Evolutionary conservation across 177 flowering plant species (phyloP).

Genomic region (Tripterygium wilfordii): DNA sequence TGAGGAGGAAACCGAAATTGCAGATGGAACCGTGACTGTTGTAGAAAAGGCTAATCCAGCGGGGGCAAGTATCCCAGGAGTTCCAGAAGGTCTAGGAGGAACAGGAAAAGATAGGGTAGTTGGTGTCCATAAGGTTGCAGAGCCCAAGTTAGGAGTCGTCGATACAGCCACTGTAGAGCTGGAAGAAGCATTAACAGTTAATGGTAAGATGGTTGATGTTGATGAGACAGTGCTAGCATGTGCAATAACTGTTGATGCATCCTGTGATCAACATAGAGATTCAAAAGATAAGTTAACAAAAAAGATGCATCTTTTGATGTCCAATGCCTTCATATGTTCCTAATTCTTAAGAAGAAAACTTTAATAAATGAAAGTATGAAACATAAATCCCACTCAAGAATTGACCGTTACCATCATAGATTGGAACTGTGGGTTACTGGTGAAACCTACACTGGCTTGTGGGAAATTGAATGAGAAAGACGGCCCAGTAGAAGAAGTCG

Average conservation of each 20-base stretch:
- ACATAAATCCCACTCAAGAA: background rate
- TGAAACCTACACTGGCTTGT: slow-evolving; percentile 19
- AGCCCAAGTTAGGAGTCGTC: slow-evolving; percentile 23
- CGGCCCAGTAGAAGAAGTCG: slow-evolving; percentile 22
- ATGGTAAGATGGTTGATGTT: slow-evolving; percentile 26
- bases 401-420: slow-evolving; percentile 27
- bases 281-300: too few species aligned
- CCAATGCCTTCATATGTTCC: too few species aligned
- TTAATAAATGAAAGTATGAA: background rate
- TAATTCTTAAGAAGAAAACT: too few species aligned
- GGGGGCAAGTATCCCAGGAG: slow-evolving; percentile 43
- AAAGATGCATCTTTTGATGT: too few species aligned
- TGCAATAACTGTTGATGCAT: slow-evolving; percentile 16
- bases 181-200: slow-evolving; percentile 23
- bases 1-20: slow-evolving; percentile 29
- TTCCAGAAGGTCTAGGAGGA: slow-evolving; percentile 27
- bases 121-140: slow-evolving; percentile 23
- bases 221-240: slow-evolving; percentile 21
- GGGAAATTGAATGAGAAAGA: slow-evolving; percentile 35
- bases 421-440: slow-evolving; percentile 21
- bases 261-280: slow-evolving; percentile 27
- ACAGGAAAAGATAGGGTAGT: slow-evolving; percentile 30
- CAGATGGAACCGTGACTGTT: slow-evolving; percentile 17
- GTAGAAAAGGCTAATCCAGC: slow-evolving; percentile 40
- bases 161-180: slow-evolving; percentile 17